Conservation (phyloP, 2,329 filamentous ascomycete genomes). For the Colletotrichum karsti region DNA sequence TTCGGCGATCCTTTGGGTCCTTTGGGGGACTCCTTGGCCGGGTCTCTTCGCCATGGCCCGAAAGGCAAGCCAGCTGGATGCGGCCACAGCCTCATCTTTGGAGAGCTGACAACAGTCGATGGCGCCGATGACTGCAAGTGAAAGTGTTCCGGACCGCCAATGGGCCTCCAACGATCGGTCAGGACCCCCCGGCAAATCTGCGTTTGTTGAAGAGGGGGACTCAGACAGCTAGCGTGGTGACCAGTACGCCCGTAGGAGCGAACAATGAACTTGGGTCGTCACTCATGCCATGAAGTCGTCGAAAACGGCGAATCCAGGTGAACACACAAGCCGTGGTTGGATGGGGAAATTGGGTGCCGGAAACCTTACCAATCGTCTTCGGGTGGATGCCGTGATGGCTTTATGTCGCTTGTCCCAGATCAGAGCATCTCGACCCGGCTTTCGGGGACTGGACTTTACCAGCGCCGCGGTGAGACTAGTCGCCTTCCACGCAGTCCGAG, state of each 20-base stretch:
- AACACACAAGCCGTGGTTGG: not conserved
- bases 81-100: constrained; percentile 1
- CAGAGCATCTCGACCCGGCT: constrained; percentile 1
- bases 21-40: not conserved
- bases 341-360: not conserved
- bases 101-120: not conserved
- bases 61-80: not conserved
- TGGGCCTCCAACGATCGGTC: not conserved
- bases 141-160: constrained; percentile 8
- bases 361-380: constrained; percentile 22
- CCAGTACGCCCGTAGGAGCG: constrained; percentile 11
- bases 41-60: constrained; percentile 1
- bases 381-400: constrained; percentile 18
- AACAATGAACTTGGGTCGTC: constrained; percentile 15
- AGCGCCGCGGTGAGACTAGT: constrained; percentile 1
- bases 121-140: constrained; percentile 16
- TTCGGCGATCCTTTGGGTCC: not conserved
- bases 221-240: not conserved
- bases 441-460: constrained; percentile 1
- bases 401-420: constrained; percentile 22
- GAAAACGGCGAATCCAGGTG: constrained; percentile 12
- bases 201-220: constrained; percentile 5
- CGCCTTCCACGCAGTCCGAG: constrained; percentile 8
- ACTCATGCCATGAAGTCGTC: not conserved
- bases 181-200: not conserved